These are phyloP conservation scores for Bipolaris gigantea DNA, from an alignment of 2,329 filamentous ascomycete genomes.

Conservation along the genomic window DNA sequence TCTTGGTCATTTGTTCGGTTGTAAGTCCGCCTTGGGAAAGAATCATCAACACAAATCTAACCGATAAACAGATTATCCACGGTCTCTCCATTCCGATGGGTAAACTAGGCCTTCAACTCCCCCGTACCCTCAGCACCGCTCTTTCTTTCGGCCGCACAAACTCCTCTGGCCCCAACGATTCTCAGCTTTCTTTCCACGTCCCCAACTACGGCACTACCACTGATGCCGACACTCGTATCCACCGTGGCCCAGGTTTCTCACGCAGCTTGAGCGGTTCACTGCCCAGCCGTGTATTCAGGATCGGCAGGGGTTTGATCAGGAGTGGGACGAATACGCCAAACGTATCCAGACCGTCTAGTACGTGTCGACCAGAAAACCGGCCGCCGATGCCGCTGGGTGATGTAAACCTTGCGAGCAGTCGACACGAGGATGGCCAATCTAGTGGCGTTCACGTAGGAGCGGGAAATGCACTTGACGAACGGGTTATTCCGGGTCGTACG, in stretches of 20 bases:
- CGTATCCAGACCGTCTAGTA: conserved; percentile 1
- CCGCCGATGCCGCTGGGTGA: background rate
- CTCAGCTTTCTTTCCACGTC: conserved; percentile 39
- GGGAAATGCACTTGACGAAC: background rate
- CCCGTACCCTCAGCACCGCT: conserved; percentile 62
- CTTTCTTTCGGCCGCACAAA: conserved; percentile 25
- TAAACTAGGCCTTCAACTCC: conserved; percentile 65
- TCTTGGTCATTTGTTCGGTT: conserved; percentile 79
- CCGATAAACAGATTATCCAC: conserved; percentile 64
- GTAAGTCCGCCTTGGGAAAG: conserved; percentile 53
- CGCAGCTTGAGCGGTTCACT: conserved; percentile 26
- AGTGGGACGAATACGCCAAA: conserved; percentile 18
- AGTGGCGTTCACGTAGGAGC: background rate
- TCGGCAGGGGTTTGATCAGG: conserved; percentile 41
- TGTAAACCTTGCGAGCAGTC: background rate
- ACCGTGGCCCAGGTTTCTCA: conserved; percentile 28
- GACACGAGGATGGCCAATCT: background rate
- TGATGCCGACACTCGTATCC: conserved; percentile 27
- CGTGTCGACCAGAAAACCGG: background rate
- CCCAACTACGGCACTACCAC: conserved; percentile 19
- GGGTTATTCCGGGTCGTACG: conserved; percentile 21
- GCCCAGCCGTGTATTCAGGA: conserved; percentile 37
- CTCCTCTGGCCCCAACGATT: conserved; percentile 17
- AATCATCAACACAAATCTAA: conserved; percentile 1
- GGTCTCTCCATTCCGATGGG: conserved; percentile 79